phyloP scores from a whole-genome alignment of 805 yeast genomes.

The Yarrowia bubula region DNA sequence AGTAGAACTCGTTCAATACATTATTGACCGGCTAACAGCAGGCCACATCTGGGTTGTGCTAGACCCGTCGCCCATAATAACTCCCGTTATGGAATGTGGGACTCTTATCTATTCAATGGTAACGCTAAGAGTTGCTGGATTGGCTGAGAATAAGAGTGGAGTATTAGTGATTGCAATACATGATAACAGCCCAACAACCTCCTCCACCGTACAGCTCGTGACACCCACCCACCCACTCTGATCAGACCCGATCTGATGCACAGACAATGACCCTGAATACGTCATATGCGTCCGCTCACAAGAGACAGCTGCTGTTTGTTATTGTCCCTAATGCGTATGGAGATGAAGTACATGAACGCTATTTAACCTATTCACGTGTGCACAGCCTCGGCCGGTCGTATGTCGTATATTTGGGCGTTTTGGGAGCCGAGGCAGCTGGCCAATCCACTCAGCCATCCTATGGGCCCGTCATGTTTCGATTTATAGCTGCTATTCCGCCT shows the following conservation, averaged over 20 bases:
- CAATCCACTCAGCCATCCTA: not conserved
- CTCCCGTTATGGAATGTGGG: not conserved
- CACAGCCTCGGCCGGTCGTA: not conserved
- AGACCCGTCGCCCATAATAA: not conserved
- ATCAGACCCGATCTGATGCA: not conserved
- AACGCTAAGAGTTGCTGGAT: not conserved
- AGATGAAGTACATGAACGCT: not conserved
- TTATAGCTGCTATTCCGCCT: too few relatives aligned
- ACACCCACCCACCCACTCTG: too few relatives aligned
- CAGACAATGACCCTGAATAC: not conserved
- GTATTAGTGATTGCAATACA: not conserved
- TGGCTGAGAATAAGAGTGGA: not conserved
- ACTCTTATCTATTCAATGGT: not conserved
- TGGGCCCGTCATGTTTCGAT: not conserved
- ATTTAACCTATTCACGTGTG: constrained; percentile 5
- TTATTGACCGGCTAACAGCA: not conserved
- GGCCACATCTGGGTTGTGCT: not conserved
- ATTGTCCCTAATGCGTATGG: constrained; percentile 7
- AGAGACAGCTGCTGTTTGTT: not conserved
- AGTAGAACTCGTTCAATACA: too few relatives aligned
- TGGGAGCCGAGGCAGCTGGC: not conserved
- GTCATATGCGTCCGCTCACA: not conserved
- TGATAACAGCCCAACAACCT: too few relatives aligned
- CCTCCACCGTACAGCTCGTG: too few relatives aligned
- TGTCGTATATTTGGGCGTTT: not conserved